These are phyloP conservation scores for Aspergillus sp. DNA, from an alignment of 2,329 filamentous ascomycete species.

Conservation along the genomic window DNA sequence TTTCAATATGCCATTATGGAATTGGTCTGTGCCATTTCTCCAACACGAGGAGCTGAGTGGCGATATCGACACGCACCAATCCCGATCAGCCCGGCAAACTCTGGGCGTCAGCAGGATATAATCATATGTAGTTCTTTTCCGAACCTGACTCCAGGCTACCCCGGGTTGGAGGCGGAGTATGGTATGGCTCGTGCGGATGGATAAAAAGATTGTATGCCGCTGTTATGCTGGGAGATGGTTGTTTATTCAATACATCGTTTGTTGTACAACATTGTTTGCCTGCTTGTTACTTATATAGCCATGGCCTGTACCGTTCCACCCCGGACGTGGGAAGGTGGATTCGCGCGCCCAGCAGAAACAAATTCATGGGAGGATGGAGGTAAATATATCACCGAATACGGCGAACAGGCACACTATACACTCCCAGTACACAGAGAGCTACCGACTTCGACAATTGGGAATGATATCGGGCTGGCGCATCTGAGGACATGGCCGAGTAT, in stretches of 20 bases:
- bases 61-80: not conserved
- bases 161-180: not conserved
- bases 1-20: too few relatives aligned
- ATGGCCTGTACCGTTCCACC: constrained; percentile 2
- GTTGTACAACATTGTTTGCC: not conserved
- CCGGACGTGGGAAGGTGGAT: not conserved
- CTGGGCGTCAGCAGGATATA: not conserved
- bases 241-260: not conserved
- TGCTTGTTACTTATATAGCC: not conserved
- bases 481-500: constrained; percentile 2
- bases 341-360: not conserved
- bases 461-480: not conserved
- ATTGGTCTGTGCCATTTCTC: not conserved
- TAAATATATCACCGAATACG: not conserved
- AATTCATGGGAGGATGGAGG: not conserved
- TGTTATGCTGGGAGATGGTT: not conserved
- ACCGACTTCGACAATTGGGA: not conserved
- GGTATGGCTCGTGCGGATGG: too few relatives aligned
- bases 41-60: not conserved
- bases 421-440: not conserved
- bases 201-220: not conserved
- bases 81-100: too few relatives aligned
- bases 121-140: not conserved
- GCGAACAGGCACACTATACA: constrained; percentile 1
- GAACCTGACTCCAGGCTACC: not conserved